Percentiles rank a stretch among this genome's conserved stretches.
phyloP scores from a whole-genome alignment of 306 rosid genomes.

The Fagus crenata region DNA sequence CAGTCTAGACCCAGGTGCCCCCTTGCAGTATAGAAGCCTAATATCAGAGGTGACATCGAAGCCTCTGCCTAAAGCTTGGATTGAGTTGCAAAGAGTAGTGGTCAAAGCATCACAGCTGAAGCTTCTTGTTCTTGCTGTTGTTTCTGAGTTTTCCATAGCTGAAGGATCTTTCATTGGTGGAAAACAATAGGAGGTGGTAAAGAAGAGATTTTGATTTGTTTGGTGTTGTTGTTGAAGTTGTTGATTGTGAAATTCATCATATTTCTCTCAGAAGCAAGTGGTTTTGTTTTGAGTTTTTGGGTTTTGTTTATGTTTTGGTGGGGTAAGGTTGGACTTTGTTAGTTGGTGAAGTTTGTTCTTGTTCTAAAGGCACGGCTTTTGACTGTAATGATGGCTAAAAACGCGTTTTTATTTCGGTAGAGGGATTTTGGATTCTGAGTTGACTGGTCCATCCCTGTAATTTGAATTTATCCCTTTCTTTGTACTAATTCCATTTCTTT shows the following conservation, averaged over 20 bases:
- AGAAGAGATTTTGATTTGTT: neutral
- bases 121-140: conserved; percentile 38
- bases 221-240: neutral
- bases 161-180: conserved; percentile 26
- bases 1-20: conserved; percentile 87
- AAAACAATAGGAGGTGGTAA: neutral
- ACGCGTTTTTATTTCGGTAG: conserved; percentile 45
- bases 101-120: conserved; percentile 58
- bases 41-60: conserved; percentile 96
- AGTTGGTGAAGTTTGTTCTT: conserved; percentile 33
- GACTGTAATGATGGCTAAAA: conserved; percentile 49
- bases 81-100: conserved; percentile 68
- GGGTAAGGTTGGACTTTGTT: conserved; percentile 31
- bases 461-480: too few species aligned
- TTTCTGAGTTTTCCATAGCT: conserved; percentile 38
- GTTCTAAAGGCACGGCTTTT: conserved; percentile 44
- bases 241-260: conserved; percentile 29
- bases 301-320: conserved; percentile 17
- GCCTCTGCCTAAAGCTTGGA: conserved; percentile 94
- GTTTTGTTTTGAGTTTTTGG: neutral
- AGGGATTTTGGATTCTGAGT: conserved; percentile 25
- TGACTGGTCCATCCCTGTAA: conserved; percentile 31
- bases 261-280: conserved; percentile 12
- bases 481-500: too few species aligned
- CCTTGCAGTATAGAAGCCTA: conserved; percentile 89